phyloP scores from a whole-genome alignment of 495 filamentous ascomycete species.

The Podospora anserina region DNA sequence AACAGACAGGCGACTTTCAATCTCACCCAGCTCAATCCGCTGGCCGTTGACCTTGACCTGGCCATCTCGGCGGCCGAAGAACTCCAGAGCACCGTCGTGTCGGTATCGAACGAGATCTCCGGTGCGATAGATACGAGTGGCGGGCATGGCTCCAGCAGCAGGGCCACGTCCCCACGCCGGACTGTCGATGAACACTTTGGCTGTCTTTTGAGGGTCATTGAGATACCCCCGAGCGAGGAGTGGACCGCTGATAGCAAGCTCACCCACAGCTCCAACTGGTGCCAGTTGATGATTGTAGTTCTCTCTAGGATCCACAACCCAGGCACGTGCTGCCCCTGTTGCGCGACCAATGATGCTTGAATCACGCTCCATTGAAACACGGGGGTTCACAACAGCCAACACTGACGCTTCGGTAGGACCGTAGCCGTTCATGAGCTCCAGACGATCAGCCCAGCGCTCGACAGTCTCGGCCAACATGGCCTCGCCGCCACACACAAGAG shows the following conservation, averaged over 20 bases:
- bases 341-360: conserved; percentile 23
- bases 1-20: conserved; percentile 47
- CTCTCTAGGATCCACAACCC: conserved; percentile 25
- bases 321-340: conserved; percentile 14
- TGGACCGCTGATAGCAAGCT: conserved; percentile 51
- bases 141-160: neutral
- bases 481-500: conserved; percentile 34
- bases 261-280: conserved; percentile 44
- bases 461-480: conserved; percentile 32
- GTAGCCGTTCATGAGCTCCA: conserved; percentile 55
- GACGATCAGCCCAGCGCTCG: conserved; percentile 51
- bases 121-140: conserved; percentile 52
- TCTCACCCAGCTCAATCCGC: conserved; percentile 44
- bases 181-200: conserved; percentile 46
- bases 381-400: conserved; percentile 21
- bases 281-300: conserved; percentile 15
- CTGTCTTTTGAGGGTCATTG: conserved; percentile 61
- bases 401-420: conserved; percentile 45
- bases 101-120: conserved; percentile 57
- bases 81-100: conserved; percentile 50
- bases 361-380: conserved; percentile 15
- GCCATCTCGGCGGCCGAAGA: conserved; percentile 37
- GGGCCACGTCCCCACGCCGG: conserved; percentile 15
- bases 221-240: conserved; percentile 58
- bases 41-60: conserved; percentile 42